Conservation (phyloP, 2,329 filamentous ascomycete species). For the Xylaria sp. region DNA sequence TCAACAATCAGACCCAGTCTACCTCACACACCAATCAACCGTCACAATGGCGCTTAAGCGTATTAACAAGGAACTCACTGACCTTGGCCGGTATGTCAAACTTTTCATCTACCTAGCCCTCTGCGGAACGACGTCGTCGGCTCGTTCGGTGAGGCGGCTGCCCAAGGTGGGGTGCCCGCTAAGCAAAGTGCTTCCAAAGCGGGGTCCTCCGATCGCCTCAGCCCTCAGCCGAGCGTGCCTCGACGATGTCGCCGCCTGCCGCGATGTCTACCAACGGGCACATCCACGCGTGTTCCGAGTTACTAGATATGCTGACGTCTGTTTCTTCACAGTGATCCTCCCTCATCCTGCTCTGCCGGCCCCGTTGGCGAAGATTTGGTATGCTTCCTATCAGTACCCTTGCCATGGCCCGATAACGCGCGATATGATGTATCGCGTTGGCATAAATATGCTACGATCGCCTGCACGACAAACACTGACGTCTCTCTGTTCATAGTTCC, state of each 20-base stretch:
- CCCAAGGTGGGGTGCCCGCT: conserved; percentile 27
- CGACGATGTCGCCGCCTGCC: not conserved
- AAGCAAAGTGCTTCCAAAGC: conserved; percentile 19
- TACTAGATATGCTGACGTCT: conserved; percentile 17
- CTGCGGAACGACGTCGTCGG: conserved; percentile 9
- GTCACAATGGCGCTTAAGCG: conserved; percentile 78
- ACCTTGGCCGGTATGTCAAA: conserved; percentile 72
- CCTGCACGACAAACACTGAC: conserved; percentile 29
- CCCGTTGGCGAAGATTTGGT: conserved; percentile 97
- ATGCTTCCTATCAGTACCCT: conserved; percentile 37
- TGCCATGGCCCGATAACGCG: conserved; percentile 26
- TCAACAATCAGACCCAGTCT: conserved; percentile 15
- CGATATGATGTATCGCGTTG: conserved; percentile 20
- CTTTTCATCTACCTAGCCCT: conserved; percentile 9
- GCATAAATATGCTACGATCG: conserved; percentile 23
- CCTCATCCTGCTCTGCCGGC: conserved; percentile 96
- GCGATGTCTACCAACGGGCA: not conserved
- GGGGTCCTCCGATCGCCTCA: conserved; percentile 21
- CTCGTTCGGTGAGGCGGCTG: conserved; percentile 17
- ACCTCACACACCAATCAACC: conserved; percentile 15
- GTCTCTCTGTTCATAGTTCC: conserved; percentile 60
- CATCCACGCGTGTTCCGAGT: not conserved
- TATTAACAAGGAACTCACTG: conserved; percentile 90
- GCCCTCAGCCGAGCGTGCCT: conserved; percentile 6
- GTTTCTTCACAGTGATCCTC: conserved; percentile 69